Evolutionary conservation across 2,329 filamentous ascomycete species (phyloP).

Genomic region (Colletotrichum plurivorum): DNA sequence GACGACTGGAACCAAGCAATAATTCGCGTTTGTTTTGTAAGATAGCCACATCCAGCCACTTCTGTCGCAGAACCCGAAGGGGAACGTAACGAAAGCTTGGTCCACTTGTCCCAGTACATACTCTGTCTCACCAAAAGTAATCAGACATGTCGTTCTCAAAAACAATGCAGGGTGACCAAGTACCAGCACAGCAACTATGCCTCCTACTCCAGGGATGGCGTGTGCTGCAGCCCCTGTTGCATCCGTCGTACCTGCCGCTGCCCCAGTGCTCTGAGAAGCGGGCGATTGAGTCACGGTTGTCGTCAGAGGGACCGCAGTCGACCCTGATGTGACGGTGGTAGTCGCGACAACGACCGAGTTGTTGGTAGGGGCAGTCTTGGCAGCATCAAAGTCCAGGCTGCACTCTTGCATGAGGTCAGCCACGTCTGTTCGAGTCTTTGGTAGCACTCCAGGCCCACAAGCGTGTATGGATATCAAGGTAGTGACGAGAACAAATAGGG

Average conservation of each 20-base stretch:
- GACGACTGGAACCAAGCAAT: no score
- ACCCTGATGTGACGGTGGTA: neutral
- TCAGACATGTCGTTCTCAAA: no score
- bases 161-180: no score
- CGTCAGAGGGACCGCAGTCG: no score
- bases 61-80: no score
- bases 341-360: neutral
- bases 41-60: no score
- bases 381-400: neutral
- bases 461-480: neutral
- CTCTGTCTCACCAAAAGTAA: no score
- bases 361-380: neutral
- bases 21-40: no score
- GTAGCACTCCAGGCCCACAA: neutral
- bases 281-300: neutral
- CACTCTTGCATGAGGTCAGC: neutral
- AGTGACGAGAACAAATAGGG: neutral
- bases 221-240: neutral
- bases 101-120: no score
- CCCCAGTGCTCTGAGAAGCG: neutral
- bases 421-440: neutral
- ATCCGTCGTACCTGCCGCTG: neutral
- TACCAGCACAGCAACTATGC: no score
- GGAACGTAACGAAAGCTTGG: no score
- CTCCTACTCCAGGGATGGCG: no score